These are phyloP conservation scores for Hericium rajendrae DNA, from an alignment of 768 basidiomycete species.

Conservation along the genomic window DNA sequence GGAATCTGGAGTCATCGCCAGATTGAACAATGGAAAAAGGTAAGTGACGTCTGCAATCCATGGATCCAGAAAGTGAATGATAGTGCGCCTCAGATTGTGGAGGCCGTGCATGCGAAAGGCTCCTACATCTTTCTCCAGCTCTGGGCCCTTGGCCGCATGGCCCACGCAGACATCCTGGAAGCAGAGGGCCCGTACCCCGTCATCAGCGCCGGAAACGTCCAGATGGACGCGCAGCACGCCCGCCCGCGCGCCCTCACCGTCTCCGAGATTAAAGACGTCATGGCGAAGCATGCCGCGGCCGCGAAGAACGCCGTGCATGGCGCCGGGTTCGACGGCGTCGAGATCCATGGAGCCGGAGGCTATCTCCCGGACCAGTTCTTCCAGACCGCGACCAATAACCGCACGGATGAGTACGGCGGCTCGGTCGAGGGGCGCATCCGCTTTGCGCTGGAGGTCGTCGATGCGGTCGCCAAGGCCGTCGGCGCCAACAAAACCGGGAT, in stretches of 20 bases:
- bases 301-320: neutral
- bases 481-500: neutral
- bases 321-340: neutral
- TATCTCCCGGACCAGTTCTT: neutral
- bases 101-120: slow-evolving; percentile 44
- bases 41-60: neutral
- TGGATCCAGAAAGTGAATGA: neutral
- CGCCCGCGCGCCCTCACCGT: neutral
- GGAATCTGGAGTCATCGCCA: neutral
- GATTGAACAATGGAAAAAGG: neutral
- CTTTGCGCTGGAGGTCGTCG: neutral
- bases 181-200: neutral
- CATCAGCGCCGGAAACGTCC: neutral
- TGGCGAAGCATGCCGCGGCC: neutral
- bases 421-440: neutral
- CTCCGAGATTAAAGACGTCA: neutral
- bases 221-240: neutral
- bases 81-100: slow-evolving; percentile 34
- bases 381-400: neutral
- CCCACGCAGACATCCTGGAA: neutral
- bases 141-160: slow-evolving; percentile 43
- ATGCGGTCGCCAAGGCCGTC: neutral
- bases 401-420: neutral
- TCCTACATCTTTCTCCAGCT: slow-evolving; percentile 46
- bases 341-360: neutral